Evolutionary conservation across 345 rosid species (phyloP), one percentile per base, ranked within the genome.

Genomic region (Eucalyptus camaldulensis): DNA sequence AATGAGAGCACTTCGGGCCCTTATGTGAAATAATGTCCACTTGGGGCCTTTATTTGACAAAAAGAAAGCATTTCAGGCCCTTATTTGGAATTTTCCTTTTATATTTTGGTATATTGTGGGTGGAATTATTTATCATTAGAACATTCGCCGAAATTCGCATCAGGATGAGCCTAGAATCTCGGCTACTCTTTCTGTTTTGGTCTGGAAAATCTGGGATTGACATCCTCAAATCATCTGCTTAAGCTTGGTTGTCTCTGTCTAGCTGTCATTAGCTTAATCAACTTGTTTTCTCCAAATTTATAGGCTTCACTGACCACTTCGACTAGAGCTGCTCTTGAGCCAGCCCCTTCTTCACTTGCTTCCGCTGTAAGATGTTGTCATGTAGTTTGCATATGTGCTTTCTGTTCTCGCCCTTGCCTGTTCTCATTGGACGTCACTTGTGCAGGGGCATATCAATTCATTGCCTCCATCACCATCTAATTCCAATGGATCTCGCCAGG

Each of bases 401-500:
- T 72, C 45, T 72, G 45, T 72, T 72, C 33, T 72, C 1, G 13
- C 45, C 44, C 22, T 22, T 33, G 13, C 81, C 81, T 72, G 43
- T 72, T 72, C 81, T 72, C 81, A 72, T 72, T 72, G 81, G 81
- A 72, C 3, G 13, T 72, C 81, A 33, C 45, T 72, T 72, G 25
- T 72, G 44, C 81, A 72, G 43, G 43, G 8, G 81, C 81, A 33
- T 21, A 72, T 72, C 45, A 72, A 72, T 72, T 72, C 81, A 72
- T 72, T 72, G 81, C 95, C 94, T 67, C 91, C 94, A 54, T 87
- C 91, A 27, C 92, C 94, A 0, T 85, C 93, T 67, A 88, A 87
- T 89, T 88, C 94, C 86, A 93, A 87, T 93, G 95, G 92, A 88
- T 90, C 93, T 88, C 89, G 56, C 86, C 92, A 91, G 98, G 99